A percentile compares a stretch with the other conserved stretches of the same genome.
Conservation (phyloP, 495 filamentous ascomycete genomes). For the Venustampulla echinocandica region DNA sequence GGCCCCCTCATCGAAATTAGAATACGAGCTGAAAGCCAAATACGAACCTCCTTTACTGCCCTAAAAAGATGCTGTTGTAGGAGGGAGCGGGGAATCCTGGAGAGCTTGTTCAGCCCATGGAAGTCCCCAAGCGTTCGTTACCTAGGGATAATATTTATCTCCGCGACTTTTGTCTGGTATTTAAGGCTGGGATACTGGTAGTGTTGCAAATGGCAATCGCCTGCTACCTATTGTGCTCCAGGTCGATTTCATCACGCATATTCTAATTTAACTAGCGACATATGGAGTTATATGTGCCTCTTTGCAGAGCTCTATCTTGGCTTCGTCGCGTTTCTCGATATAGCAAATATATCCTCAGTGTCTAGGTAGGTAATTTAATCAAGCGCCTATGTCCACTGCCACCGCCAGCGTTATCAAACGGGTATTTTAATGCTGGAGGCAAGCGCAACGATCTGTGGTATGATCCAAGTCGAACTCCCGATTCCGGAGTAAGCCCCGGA, state of each 20-base stretch:
- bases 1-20: too few relatives aligned
- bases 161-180: conserved; percentile 12
- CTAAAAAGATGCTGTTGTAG: too few relatives aligned
- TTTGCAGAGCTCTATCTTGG: conserved; percentile 26
- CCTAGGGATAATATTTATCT: conserved; percentile 11
- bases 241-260: conserved; percentile 24
- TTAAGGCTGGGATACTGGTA: conserved; percentile 17
- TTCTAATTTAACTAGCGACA: conserved; percentile 27
- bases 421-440: conserved; percentile 1
- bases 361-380: conserved; percentile 2
- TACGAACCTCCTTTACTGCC: too few relatives aligned
- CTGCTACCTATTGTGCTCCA: conserved; percentile 23
- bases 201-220: conserved; percentile 15
- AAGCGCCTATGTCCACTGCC: too few relatives aligned
- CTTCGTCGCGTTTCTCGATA: background rate
- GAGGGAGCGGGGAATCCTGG: too few relatives aligned
- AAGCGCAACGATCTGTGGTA: conserved; percentile 4
- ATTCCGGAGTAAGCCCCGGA: conserved; percentile 2
- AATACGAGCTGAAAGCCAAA: too few relatives aligned
- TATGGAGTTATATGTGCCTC: conserved; percentile 31
- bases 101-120: too few relatives aligned
- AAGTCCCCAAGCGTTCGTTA: too few relatives aligned
- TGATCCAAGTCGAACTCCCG: conserved; percentile 1
- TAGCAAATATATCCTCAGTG: background rate
- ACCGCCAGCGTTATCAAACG: conserved; percentile 2